Base-by-base conservation (phyloP, 805 yeast species). In the Millerago galiae region DNA sequence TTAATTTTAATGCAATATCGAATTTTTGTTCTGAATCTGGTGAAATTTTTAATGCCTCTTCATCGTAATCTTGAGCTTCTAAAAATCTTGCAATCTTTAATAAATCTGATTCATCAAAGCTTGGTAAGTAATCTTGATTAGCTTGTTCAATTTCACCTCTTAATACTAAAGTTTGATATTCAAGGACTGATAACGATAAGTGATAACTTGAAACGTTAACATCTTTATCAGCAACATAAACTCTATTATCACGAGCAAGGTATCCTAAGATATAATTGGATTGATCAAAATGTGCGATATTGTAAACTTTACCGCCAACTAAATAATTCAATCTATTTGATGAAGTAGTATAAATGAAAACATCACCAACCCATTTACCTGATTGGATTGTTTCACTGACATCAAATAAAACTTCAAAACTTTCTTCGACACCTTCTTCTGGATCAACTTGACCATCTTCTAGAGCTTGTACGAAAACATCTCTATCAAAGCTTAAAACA, bases 361-460 rank as follows among this genome's bases (percentile, higher is more conserved):
- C 97, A 68, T 93, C 98, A 52, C 98, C 99, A 55, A 90, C 89
- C 89, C 97, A 93, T 62, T 81, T 83, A 57, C 97, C 97, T 25
- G 95, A 82, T 46, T 85, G 78, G 31, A 91, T 77, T 15, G 80
- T 67, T 61, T 93, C 99, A 44, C 77, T 75, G 46, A 88, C 75
- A 48, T 95, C 95, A 56, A 82, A 77, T 44, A 87, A 69, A 18
- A 90, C 90, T 42, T 86, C 95, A 61, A 93, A 88, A 13, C 91
- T 77, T 31, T 76, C 83, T 58, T 85, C 96, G 30, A 84, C 84
- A 51, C 96, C 98, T 61, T 89, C 96, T 58, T 87, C 95, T 5
- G 78, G 76, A 57, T 79, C 85, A 43, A 76, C 64, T 9, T 70
- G 62, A 43, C 77, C 87, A 37, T 68, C 67, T 35, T 72, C 74